These are phyloP conservation scores for Arthrobotrys sphaeroides DNA, from an alignment of 2,329 filamentous ascomycete genomes.

Conservation along the genomic window DNA sequence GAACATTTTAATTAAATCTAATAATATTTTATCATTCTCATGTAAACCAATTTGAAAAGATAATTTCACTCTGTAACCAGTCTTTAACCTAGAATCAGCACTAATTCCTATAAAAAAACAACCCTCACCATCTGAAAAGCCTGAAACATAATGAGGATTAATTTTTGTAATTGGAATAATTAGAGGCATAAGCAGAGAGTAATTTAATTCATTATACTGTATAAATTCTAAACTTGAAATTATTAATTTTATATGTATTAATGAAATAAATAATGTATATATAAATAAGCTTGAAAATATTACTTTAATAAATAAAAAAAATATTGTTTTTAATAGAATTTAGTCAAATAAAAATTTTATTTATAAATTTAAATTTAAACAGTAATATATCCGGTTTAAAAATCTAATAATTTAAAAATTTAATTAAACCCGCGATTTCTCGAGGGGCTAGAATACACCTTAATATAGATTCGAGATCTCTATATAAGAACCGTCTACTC, in stretches of 20 bases:
- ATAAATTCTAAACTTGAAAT: conserved; percentile 36
- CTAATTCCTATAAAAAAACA: conserved; percentile 33
- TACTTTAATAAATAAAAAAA: conserved; percentile 50
- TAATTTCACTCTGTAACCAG: conserved; percentile 26
- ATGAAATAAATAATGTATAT: conserved; percentile 51
- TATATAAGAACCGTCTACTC: conserved; percentile 45
- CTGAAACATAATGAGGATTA: conserved; percentile 27
- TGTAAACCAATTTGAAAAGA: conserved; percentile 37
- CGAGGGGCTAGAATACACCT: conserved; percentile 48
- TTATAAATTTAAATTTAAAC: conserved; percentile 51
- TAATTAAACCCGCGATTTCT: conserved; percentile 55
- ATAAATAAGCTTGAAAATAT: conserved; percentile 56
- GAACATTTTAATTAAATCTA: conserved; percentile 9
- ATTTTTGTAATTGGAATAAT: conserved; percentile 31
- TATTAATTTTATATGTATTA: conserved; percentile 53
- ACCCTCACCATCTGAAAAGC: conserved; percentile 25
- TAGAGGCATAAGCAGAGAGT: conserved; percentile 26
- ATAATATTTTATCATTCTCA: conserved; percentile 30
- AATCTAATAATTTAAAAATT: conserved; percentile 55
- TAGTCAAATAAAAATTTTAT: conserved; percentile 45
- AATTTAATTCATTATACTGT: conserved; percentile 28
- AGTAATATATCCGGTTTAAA: conserved; percentile 49
- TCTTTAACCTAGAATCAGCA: conserved; percentile 23
- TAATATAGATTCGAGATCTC: conserved; percentile 49
- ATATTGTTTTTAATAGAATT: conserved; percentile 54